Base-by-base conservation (phyloP, 208 protist species). In the Trypanosoma cruzi region DNA sequence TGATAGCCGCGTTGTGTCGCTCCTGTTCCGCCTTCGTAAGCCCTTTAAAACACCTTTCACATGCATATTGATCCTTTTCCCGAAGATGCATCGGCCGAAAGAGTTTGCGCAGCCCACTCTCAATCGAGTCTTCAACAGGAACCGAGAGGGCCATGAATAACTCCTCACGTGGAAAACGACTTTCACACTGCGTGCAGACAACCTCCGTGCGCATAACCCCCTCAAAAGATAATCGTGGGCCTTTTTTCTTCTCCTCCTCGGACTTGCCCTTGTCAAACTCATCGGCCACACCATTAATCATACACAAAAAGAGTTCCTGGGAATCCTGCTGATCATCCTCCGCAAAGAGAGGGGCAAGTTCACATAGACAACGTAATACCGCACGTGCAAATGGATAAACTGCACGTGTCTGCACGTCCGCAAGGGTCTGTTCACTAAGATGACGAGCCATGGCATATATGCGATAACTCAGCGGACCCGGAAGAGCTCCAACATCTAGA, bases 101-200 rank as follows among this genome's bases (percentile, higher is more conserved):
- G 20, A 94, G 53, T 13, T 68, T 78, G 24, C 71, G 56, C 22
- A 96, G 36, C 11, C 90, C 84, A 3, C 70, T 74, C 64, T 82
- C 69, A 48, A 96, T 73, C 59, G 80, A 86, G 40, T 77, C 70
- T 52, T 83, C 79, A 36, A 92, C 79, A 14, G 90, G 90, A 52
- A 96, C 75, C 32, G 86, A 93, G 48, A 96, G 79, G 13, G 86
- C 80, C 86, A 93, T 94, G 64, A 96, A 96, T 79, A 87, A 90
- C 69, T 96, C 90, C 24, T 89, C 66, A 36, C 86, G 79, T 57
- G 72, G 62, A 24, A 81, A 75, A 13, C 57, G 56, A 29, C 74
- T 73, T 37, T 77, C 49, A 73, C 90, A 96, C 61, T 58, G 34
- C 6, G 42, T 64, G 61, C 90, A 96, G 22, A 68, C 73, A 56